These are phyloP conservation scores for Porogramme epimiltina DNA, from an alignment of 1,284 basidiomycete genomes.

Conservation along the genomic window DNA sequence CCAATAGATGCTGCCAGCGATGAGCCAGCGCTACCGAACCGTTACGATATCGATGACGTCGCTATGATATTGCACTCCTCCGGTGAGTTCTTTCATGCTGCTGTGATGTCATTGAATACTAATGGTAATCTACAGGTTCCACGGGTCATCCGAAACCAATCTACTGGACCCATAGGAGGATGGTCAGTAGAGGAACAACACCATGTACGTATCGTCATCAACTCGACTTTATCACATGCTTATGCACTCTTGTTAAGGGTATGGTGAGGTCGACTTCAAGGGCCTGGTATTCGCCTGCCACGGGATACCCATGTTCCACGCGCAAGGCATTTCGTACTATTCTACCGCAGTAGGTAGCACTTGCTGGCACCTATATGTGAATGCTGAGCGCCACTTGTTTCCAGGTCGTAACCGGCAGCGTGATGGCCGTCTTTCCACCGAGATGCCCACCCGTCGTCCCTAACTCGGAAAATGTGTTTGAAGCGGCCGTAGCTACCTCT, in stretches of 20 bases:
- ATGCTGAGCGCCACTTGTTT: too few species aligned
- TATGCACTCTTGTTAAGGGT: slow-evolving; percentile 10
- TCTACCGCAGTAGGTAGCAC: not conserved
- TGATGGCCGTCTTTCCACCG: slow-evolving; percentile 2
- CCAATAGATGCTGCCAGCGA: not conserved
- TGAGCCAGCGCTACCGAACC: not conserved
- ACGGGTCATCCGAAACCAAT: slow-evolving; percentile 27
- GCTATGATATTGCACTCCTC: slow-evolving; percentile 27
- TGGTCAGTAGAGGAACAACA: slow-evolving; percentile 5
- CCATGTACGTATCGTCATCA: slow-evolving; percentile 11
- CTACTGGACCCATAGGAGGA: slow-evolving; percentile 15
- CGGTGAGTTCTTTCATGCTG: slow-evolving; percentile 3
- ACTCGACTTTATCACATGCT: not conserved
- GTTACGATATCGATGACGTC: not conserved
- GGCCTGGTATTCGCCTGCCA: slow-evolving; percentile 18
- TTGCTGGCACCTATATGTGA: too few species aligned
- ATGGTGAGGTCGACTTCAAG: slow-evolving; percentile 15
- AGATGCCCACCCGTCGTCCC: not conserved
- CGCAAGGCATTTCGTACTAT: slow-evolving; percentile 19
- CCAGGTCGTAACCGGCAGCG: not conserved
- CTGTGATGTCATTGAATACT: not conserved
- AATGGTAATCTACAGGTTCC: slow-evolving; percentile 11
- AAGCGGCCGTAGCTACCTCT: not conserved
- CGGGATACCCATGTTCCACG: slow-evolving; percentile 27
- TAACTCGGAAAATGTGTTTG: slow-evolving; percentile 7